phyloP scores from a whole-genome alignment of 768 basidiomycete species.

The Pulveroboletus sp. region DNA sequence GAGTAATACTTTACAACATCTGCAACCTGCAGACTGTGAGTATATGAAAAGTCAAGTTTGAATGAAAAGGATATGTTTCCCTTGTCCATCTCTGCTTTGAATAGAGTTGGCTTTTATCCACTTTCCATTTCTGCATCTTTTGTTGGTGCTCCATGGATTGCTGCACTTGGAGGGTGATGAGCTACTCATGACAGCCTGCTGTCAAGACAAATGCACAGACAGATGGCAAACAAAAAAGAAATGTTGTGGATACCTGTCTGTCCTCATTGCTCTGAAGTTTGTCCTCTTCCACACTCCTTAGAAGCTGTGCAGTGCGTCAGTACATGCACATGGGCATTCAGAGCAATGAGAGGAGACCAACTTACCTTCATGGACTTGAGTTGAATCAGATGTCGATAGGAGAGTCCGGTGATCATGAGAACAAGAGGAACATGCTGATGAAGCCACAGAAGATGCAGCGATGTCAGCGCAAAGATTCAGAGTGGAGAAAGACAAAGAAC shows the following conservation, averaged over 20 bases:
- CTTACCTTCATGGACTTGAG: too few relatives aligned
- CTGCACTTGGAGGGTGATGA: conserved; percentile 34
- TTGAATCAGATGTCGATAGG: too few relatives aligned
- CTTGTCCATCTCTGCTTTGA: conserved; percentile 82
- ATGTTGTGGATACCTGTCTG: conserved; percentile 28
- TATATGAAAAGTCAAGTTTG: neutral
- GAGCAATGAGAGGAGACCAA: too few relatives aligned
- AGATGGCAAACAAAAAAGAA: conserved; percentile 1
- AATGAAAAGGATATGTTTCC: conserved; percentile 57
- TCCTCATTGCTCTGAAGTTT: conserved; percentile 56
- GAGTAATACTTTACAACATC: conserved; percentile 97
- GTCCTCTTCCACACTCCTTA: conserved; percentile 49
- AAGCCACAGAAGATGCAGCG: too few relatives aligned
- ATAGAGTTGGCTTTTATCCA: conserved; percentile 64
- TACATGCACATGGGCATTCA: too few relatives aligned
- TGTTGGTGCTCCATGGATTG: conserved; percentile 38
- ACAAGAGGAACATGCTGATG: too few relatives aligned
- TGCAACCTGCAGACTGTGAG: conserved; percentile 52
- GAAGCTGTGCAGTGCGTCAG: too few relatives aligned
- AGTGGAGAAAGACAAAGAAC: too few relatives aligned
- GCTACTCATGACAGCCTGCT: conserved; percentile 21
- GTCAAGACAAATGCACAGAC: neutral
- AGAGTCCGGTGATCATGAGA: too few relatives aligned
- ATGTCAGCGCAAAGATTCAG: too few relatives aligned
- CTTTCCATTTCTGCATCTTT: conserved; percentile 57